Evolutionary conservation across 2,329 filamentous ascomycete species (phyloP).

Genomic region (Talaromyces sp.): DNA sequence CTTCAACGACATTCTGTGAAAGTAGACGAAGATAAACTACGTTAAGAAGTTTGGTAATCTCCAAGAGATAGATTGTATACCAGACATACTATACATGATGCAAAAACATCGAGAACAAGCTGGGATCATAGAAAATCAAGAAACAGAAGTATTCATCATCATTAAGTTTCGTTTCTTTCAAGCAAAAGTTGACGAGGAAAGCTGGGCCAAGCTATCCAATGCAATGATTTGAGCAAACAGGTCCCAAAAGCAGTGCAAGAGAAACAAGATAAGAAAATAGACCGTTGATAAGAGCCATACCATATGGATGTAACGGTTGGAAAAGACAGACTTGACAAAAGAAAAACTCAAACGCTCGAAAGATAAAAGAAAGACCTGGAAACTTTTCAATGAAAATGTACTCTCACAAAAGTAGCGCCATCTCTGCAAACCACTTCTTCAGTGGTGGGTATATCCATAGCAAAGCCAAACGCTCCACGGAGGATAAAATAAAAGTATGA

Average conservation of each 20-base stretch:
- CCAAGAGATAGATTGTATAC: constrained; percentile 7
- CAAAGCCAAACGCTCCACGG: constrained; percentile 13
- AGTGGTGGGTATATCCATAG: constrained; percentile 17
- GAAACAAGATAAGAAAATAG: not conserved
- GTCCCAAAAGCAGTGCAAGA: constrained; percentile 9
- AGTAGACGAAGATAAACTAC: not conserved
- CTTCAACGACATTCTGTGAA: not conserved
- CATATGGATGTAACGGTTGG: not conserved
- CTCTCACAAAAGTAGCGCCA: constrained; percentile 17
- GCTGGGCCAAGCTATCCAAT: constrained; percentile 18
- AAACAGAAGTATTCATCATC: constrained; percentile 17
- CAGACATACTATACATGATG: constrained; percentile 17
- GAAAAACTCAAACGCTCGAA: constrained; percentile 18
- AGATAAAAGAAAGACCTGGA: constrained; percentile 15
- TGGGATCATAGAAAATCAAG: not conserved
- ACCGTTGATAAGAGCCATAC: constrained; percentile 5
- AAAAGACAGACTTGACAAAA: not conserved
- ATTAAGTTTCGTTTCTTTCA: constrained; percentile 20
- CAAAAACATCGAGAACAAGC: constrained; percentile 5
- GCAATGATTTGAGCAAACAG: constrained; percentile 6
- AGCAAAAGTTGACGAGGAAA: not conserved
- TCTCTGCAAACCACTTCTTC: constrained; percentile 17
- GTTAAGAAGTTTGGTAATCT: not conserved
- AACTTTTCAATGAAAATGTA: constrained; percentile 18
- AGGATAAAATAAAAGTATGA: constrained; percentile 8